These are phyloP conservation scores for Neolentinus lepideus DNA, from an alignment of 1,284 basidiomycete genomes.

Conservation along the genomic window DNA sequence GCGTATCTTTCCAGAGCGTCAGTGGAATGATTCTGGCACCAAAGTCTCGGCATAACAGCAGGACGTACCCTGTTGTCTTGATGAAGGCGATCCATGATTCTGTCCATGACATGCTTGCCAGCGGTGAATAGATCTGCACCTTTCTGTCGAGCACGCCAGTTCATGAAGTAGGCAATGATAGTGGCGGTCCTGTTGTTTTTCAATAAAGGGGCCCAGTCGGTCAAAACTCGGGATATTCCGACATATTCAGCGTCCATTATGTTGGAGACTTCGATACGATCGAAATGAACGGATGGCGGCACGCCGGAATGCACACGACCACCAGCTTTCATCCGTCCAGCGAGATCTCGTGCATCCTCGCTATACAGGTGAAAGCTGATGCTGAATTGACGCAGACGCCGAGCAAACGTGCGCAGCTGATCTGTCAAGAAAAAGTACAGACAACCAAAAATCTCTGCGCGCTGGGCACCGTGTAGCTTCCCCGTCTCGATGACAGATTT, in stretches of 20 bases:
- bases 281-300: slow-evolving; percentile 22
- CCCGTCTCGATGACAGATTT: slow-evolving; percentile 22
- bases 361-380: slow-evolving; percentile 23
- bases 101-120: not conserved
- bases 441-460: slow-evolving; percentile 35
- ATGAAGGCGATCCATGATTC: not conserved
- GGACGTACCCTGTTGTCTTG: slow-evolving; percentile 1
- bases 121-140: not conserved
- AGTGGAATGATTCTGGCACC: too few relatives aligned
- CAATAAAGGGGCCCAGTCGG: slow-evolving; percentile 30
- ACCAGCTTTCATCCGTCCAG: slow-evolving; percentile 14
- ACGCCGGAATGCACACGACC: slow-evolving; percentile 15
- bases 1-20: not conserved
- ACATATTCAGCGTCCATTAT: slow-evolving; percentile 33
- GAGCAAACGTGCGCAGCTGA: slow-evolving; percentile 26
- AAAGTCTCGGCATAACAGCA: not conserved
- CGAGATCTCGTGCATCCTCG: slow-evolving; percentile 20
- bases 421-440: slow-evolving; percentile 35
- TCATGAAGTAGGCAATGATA: slow-evolving; percentile 39
- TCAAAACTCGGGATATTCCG: slow-evolving; percentile 25
- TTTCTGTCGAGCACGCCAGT: slow-evolving; percentile 24
- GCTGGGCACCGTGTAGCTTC: slow-evolving; percentile 22
- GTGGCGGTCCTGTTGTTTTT: slow-evolving; percentile 17
- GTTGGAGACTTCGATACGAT: slow-evolving; percentile 38
- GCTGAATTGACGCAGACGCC: slow-evolving; percentile 23